Evolutionary conservation across 208 protist genomes (phyloP), one percentile per base, ranked within the genome.

Genomic region (Naegleria gruberi): DNA sequence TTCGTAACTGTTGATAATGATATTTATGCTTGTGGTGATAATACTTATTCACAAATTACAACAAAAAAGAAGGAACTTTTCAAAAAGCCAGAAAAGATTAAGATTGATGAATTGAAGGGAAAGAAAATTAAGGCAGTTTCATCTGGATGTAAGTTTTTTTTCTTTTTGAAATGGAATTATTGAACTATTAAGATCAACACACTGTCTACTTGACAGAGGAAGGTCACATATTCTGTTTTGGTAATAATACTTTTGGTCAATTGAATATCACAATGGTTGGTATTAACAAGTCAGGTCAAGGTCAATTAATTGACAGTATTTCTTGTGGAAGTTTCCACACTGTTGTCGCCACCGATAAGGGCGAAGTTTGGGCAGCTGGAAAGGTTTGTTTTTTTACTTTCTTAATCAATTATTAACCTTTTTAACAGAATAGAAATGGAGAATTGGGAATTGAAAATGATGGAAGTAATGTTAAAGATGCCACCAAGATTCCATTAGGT

Each of bases 401-500:
- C 46, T 15, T 55, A 19, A 15, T 55, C 46, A 55, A 19, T 5
- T 55, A 55, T 55, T 5, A 55, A 65, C 30, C 4, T 65, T 19
- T 19, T 19, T 30, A 65, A 65, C 51, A 65, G 65, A 77, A 77
- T 37, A 19, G 65, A 77, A 77, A 77, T 77, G 65, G 65, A 4
- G 65, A 77, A 77, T 37, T 77, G n/a, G 65, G 65, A 30, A 77
- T 77, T 77, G 65, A 77, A 37, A 77, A 77, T 77, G 65, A 77
- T 77, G 65, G 65, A 77, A 77, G 65, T 37, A 77, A 77, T 77
- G 65, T 77, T 6, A 37, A 77, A 8, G 65, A 37, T 77, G 65
- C 30, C 10, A 77, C 65, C 1, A 77, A 37, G 34, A 77, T 77
- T 77, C 26, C 26, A 37, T 37, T 77, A 37, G 51, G 51, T 30